Base-by-base conservation (phyloP, 2,329 filamentous ascomycete genomes). In the Fusarium guadeloupense region DNA sequence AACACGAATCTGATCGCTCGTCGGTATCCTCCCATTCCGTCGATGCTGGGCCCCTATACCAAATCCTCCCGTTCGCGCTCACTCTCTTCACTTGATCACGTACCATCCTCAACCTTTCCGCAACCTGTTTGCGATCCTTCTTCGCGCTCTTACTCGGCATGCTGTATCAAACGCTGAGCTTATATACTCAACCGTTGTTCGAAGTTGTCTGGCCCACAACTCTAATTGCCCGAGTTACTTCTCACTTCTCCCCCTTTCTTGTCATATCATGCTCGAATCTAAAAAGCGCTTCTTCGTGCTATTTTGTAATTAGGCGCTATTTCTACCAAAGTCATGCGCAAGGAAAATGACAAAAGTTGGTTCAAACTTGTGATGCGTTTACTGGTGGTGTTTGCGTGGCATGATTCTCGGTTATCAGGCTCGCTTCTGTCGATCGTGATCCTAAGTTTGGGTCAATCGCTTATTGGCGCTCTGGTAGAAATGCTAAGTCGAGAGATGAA, bases 221-320 rank as follows among this genome's bases (percentile, higher is more conserved):
- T 62, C 23, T 33, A 41, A 41, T 48, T 40, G 40, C 21, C 30
- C 28, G 43, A 59, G 39, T 57, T 35, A 33, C 38, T 41, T 49
- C 31, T 33, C 17, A 23, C 41, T 33, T 47, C 38, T 37, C 37
- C 35, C 30, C 37, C 20, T 30, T 31, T 59, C 38, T 49, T 42
- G 41, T 64, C 51, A 34, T 31, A 49, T 19, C 40, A 42, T 61
- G 49, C 38, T 58, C 52, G 49, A 69, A 70, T 69, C 62, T 69
- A 62, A 70, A 62, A 69, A 58, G 64, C 66, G 68, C 64, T 62
- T 46, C 61, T 23, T 46, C 37, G 62, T 65, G 66, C 57, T 70
- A 41, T 70, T 62, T 68, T 70, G 64, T 70, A 69, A 68, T 70
- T 67, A 68, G 62, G 62, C 66, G 68, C 60, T 57, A 39, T 53